A percentile compares a stretch with the other conserved stretches of the same genome.
Conservation (phyloP, 1,139 yeast species). For the Waltiozyma sp. region DNA sequence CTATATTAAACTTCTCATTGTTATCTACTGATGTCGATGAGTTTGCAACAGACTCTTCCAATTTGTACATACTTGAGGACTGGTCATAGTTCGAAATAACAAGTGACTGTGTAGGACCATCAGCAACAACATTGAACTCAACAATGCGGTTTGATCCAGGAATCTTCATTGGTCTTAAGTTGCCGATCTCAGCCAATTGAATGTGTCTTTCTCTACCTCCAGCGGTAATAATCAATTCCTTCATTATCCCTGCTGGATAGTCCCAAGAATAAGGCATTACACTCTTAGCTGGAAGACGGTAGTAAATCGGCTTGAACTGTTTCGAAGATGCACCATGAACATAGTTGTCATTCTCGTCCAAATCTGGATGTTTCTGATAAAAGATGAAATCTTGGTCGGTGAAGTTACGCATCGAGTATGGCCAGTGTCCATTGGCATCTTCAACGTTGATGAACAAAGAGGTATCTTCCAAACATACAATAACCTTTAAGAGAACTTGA, state of each 20-base stretch:
- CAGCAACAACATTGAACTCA: conserved; percentile 89
- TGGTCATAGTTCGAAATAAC: conserved; percentile 79
- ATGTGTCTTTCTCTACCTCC: conserved; percentile 70
- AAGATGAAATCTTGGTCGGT: conserved; percentile 76
- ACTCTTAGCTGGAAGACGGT: conserved; percentile 76
- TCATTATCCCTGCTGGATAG: conserved; percentile 80
- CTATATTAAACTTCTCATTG: conserved; percentile 48
- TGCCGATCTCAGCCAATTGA: conserved; percentile 88
- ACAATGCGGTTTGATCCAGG: conserved; percentile 47
- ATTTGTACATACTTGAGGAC: conserved; percentile 60
- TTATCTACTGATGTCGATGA: conserved; percentile 25
- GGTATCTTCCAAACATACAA: conserved; percentile 66
- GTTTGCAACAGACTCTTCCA: conserved; percentile 13
- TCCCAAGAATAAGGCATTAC: conserved; percentile 99
- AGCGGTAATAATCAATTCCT: conserved; percentile 64
- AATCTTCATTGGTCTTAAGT: conserved; percentile 72
- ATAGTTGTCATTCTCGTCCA: conserved; percentile 62
- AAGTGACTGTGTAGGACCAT: conserved; percentile 88
- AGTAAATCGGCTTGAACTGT: conserved; percentile 58
- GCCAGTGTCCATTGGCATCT: conserved; percentile 79
- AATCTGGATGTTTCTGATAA: conserved; percentile 76
- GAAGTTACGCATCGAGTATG: conserved; percentile 81
- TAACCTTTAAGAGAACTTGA: conserved; percentile 61
- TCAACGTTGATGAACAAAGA: conserved; percentile 68
- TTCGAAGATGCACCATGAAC: conserved; percentile 18